Conservation (phyloP, 495 filamentous ascomycete genomes). For the Endocarpon pusillum region DNA sequence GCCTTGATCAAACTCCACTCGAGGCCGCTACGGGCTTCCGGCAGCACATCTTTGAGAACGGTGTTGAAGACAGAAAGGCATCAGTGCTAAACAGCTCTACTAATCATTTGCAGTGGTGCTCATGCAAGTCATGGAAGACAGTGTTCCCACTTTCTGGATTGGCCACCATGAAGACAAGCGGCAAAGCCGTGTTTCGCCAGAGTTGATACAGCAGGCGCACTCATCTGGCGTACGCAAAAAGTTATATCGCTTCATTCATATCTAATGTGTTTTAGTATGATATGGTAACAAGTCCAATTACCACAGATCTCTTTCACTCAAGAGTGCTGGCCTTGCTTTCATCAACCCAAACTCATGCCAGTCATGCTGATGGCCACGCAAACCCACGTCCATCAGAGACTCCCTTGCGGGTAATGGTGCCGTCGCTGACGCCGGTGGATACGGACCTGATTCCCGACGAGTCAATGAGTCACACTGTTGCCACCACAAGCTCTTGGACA, state of each 20-base stretch:
- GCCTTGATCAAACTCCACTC: too few species aligned
- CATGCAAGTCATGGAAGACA: slow-evolving; percentile 31
- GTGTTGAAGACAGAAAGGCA: too few species aligned
- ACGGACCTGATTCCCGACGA: slow-evolving; percentile 57
- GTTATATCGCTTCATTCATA: too few species aligned
- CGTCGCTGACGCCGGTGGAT: slow-evolving; percentile 54
- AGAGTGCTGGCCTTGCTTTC: slow-evolving; percentile 49
- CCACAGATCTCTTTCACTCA: slow-evolving; percentile 64
- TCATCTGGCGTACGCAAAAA: too few species aligned
- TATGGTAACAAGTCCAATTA: slow-evolving; percentile 79
- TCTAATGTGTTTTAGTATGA: slow-evolving; percentile 51
- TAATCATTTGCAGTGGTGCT: slow-evolving; percentile 23
- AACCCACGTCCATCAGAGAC: slow-evolving; percentile 21
- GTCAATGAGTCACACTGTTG: slow-evolving; percentile 51
- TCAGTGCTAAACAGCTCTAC: too few species aligned
- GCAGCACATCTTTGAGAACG: too few species aligned
- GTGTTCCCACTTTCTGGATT: slow-evolving; percentile 52
- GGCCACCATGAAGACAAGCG: slow-evolving; percentile 70
- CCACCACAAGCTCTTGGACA: slow-evolving; percentile 71
- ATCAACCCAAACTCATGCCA: slow-evolving; percentile 29
- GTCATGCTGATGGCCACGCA: slow-evolving; percentile 19
- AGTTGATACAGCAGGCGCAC: slow-evolving; percentile 50
- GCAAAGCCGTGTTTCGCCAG: slow-evolving; percentile 37
- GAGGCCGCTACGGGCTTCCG: too few species aligned
- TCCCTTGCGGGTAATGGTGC: slow-evolving; percentile 45